Base-by-base conservation (phyloP, 164 flowering plant genomes). In the Chimonanthus salicifolius region DNA sequence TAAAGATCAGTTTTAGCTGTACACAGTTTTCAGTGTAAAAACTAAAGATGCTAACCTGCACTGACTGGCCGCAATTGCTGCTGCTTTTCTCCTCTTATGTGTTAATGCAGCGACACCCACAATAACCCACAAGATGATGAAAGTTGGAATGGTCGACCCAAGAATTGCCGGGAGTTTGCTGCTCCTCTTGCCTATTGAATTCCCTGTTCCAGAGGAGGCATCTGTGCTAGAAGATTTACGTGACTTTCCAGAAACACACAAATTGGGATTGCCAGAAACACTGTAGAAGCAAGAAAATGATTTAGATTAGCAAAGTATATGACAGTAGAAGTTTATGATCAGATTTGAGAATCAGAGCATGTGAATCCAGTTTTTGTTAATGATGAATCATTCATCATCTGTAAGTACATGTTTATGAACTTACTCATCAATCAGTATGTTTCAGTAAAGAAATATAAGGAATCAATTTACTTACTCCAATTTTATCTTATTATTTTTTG, bases 381-480 rank as follows among this genome's bases (percentile, higher is more conserved):
- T 33, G 33, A 33, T 33, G 33, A 33, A 33, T 33, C 33, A 33
- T 33, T 33, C 33, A 33, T 33, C 33, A 33, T 33, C 33, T 33
- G 33, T 33, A 33, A 33, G 33, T 33, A 33, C 33, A 33, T 33
- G 33, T 33, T 33, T 33, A 33, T 33, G 33, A 33, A 33, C 33
- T 33, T 33, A 33, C 33, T 43, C 47, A 33, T 45, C 5, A 45
- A 43, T 9, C 11, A 11, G 6, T 3, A 21, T 65, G 45, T 65
- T 8, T 45, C 9, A 8, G 68, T 9, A 44, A 65, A 47, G 47
- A 68, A 46, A n/a, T 54, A 10, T 10, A 18, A n/a, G 70, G 51
- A n/a, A 15, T 47, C 6, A 58, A 46, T 2, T 45, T 62, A 78
- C 81, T 76, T 73, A 81, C 83, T 6, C 46, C 48, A 81, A 58